Percentiles rank a stretch among this genome's conserved stretches.
Evolutionary conservation across 306 rosid species (phyloP).

Genomic region (Casuarina equisetifolia): DNA sequence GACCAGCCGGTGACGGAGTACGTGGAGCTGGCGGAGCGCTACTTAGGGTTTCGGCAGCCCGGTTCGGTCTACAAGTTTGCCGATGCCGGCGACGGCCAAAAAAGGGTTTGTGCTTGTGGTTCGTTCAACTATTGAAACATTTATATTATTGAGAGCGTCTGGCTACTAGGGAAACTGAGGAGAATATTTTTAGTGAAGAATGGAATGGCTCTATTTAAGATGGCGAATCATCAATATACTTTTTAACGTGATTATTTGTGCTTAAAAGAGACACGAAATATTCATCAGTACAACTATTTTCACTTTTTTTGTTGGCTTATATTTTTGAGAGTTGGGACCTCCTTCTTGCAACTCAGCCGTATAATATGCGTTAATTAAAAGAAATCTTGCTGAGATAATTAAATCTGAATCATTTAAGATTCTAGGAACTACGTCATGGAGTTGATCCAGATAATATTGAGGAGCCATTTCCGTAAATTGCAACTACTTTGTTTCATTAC

Average conservation of each 20-base stretch:
- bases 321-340: not conserved
- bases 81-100: conserved; percentile 69
- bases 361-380: too few relatives aligned
- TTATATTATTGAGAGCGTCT: not conserved
- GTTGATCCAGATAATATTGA: too few relatives aligned
- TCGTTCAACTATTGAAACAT: not conserved
- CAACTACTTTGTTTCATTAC: not conserved
- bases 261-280: too few relatives aligned
- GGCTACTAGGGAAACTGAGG: not conserved
- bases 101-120: conserved; percentile 46
- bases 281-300: too few relatives aligned
- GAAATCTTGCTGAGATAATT: too few relatives aligned
- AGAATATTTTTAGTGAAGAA: not conserved
- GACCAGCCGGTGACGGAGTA: conserved; percentile 75
- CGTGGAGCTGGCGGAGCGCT: conserved; percentile 58
- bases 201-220: not conserved
- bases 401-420: too few relatives aligned
- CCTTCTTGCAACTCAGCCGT: too few relatives aligned
- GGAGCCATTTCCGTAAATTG: not conserved
- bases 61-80: conserved; percentile 58
- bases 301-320: too few relatives aligned
- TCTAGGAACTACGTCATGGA: too few relatives aligned
- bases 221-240: too few relatives aligned
- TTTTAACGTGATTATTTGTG: too few relatives aligned
- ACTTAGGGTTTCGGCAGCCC: conserved; percentile 75